A percentile compares a stretch with the other conserved stretches of the same genome.
These are phyloP conservation scores for Chaetomiaceae sp. DNA, from an alignment of 2,329 filamentous ascomycete species.

Conservation along the genomic window DNA sequence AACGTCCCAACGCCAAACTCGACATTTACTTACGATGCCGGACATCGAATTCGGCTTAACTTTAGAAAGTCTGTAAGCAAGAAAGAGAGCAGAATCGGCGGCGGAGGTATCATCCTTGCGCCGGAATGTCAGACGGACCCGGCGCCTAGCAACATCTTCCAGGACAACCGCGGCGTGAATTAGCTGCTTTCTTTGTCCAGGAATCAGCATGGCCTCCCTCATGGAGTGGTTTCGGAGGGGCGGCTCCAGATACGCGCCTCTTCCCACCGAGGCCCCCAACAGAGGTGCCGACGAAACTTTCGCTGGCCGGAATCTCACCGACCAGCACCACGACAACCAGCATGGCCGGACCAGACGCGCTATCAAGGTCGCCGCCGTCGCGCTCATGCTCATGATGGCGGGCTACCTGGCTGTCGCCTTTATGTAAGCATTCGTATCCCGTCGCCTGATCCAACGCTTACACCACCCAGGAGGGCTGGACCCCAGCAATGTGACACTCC, in stretches of 20 bases:
- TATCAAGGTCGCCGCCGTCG: slow-evolving; percentile 5
- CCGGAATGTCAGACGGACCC: neutral
- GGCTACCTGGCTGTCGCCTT: slow-evolving; percentile 21
- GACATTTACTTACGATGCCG: neutral
- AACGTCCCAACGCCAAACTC: no score
- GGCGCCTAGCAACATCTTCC: no score
- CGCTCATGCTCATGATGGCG: slow-evolving; percentile 6
- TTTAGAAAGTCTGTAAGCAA: no score
- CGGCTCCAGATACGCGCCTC: slow-evolving; percentile 5
- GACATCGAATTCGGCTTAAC: no score
- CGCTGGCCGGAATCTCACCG: neutral
- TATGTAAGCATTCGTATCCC: slow-evolving; percentile 21
- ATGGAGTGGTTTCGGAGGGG: slow-evolving; percentile 4
- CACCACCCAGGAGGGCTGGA: slow-evolving; percentile 13
- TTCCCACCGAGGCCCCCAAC: neutral
- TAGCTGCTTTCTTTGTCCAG: no score
- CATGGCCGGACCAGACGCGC: neutral
- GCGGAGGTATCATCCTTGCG: neutral
- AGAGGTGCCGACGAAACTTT: neutral
- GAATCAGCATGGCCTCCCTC: neutral
- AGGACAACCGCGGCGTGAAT: no score
- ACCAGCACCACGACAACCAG: neutral
- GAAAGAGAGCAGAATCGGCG: neutral
- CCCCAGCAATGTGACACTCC: slow-evolving; percentile 48
- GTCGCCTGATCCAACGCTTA: neutral